Percentiles rank a stretch among this genome's conserved stretches.
Conservation (phyloP, 257 asterid genomes). For the Anisodus acutangulus region DNA sequence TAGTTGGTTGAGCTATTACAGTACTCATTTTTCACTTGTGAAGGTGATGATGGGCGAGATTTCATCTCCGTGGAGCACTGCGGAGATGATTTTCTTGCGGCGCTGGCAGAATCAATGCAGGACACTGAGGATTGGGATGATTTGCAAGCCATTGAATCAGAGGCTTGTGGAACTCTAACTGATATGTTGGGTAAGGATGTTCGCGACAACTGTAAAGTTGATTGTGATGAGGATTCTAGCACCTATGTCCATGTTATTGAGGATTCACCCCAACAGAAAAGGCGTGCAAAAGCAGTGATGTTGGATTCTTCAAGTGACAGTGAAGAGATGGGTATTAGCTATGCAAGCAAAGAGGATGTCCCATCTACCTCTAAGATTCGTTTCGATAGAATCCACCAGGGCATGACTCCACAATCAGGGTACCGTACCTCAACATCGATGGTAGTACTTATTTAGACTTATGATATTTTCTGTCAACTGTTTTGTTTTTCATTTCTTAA, state of each 20-base stretch:
- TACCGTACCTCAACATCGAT: conserved; percentile 45
- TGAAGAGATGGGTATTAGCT: conserved; percentile 45
- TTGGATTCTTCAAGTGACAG: conserved; percentile 72
- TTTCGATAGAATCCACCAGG: conserved; percentile 27
- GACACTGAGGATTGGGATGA: conserved; percentile 96
- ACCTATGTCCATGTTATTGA: conserved; percentile 52
- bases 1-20: not conserved
- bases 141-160: conserved; percentile 79
- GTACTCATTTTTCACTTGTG: conserved; percentile 21
- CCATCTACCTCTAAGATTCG: conserved; percentile 41
- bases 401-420: conserved; percentile 45
- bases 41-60: conserved; percentile 89
- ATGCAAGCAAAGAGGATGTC: conserved; percentile 34
- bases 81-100: conserved; percentile 89
- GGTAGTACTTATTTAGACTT: conserved; percentile 40
- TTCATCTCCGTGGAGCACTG: conserved; percentile 86
- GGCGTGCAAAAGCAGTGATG: conserved; percentile 43
- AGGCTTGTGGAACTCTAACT: conserved; percentile 79
- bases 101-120: conserved; percentile 80
- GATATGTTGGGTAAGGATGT: conserved; percentile 67
- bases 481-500: not conserved
- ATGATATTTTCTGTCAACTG: not conserved
- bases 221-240: conserved; percentile 32
- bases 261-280: conserved; percentile 59
- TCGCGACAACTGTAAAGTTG: conserved; percentile 40